These are phyloP conservation scores for Parietichytrium sp. DNA, from an alignment of 108 stramenopile species.

Conservation along the genomic window DNA sequence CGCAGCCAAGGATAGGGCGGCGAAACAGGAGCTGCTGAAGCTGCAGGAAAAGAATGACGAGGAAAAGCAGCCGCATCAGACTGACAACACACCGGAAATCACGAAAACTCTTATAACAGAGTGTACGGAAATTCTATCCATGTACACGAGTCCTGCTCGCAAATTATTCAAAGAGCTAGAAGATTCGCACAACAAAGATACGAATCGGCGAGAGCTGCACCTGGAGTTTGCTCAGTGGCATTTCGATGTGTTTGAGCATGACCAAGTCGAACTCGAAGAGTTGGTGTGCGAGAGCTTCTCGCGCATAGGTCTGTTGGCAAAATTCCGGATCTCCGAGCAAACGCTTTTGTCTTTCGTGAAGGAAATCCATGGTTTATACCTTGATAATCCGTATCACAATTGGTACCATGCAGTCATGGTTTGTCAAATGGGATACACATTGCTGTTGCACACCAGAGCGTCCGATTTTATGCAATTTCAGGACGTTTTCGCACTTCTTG, in stretches of 20 bases:
- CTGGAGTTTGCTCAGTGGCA: slow-evolving; percentile 26
- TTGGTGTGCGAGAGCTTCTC: not conserved
- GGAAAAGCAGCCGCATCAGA: not conserved
- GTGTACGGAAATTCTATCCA: not conserved
- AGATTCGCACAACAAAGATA: not conserved
- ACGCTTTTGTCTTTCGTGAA: not conserved
- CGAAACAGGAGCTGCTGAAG: not conserved
- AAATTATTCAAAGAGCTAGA: not conserved
- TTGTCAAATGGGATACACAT: slow-evolving; percentile 56
- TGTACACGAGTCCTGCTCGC: not conserved
- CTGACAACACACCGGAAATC: too few species aligned
- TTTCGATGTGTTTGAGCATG: not conserved
- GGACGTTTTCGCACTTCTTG: slow-evolving; percentile 52
- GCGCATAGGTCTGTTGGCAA: not conserved
- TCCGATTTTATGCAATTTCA: slow-evolving; percentile 46
- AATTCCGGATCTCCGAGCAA: not conserved
- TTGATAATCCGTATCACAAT: slow-evolving; percentile 63
- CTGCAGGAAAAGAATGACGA: not conserved
- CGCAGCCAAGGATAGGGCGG: not conserved
- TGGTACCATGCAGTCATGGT: slow-evolving; percentile 61
- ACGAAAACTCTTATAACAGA: not conserved
- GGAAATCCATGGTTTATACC: not conserved
- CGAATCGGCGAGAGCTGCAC: not conserved
- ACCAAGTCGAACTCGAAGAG: not conserved
- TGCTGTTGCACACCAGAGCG: slow-evolving; percentile 43